These are phyloP conservation scores for Taphrina pruni DNA, from an alignment of 1,139 yeast genomes.

Conservation along the genomic window DNA sequence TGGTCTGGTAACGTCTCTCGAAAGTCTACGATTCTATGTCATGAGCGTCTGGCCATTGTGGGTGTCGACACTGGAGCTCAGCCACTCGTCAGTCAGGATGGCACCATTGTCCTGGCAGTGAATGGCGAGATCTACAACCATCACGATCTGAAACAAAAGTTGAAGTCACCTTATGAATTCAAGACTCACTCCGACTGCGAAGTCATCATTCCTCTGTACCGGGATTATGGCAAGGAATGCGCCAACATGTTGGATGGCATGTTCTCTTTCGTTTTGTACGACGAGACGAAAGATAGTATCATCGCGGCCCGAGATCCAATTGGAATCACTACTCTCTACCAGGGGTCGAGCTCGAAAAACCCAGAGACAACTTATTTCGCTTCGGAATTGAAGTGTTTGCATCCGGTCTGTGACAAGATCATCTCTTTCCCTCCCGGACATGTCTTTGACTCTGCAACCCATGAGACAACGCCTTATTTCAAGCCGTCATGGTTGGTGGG, in stretches of 20 bases:
- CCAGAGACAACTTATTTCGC: conserved; percentile 88
- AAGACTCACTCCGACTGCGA: conserved; percentile 95
- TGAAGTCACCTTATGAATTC: conserved; percentile 68
- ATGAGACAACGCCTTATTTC: conserved; percentile 82
- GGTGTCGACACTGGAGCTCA: conserved; percentile 79
- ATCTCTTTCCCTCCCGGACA: conserved; percentile 98
- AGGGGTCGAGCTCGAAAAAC: conserved; percentile 77
- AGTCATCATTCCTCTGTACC: conserved; percentile 89
- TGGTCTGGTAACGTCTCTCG: conserved; percentile 90
- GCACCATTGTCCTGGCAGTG: conserved; percentile 75
- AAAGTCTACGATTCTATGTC: conserved; percentile 63
- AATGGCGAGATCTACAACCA: conserved; percentile 99
- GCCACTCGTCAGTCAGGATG: conserved; percentile 86
- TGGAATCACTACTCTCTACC: conserved; percentile 93
- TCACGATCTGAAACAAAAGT: conserved; percentile 79
- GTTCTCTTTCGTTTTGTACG: conserved; percentile 95
- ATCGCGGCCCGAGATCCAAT: conserved; percentile 98
- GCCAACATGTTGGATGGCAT: conserved; percentile 95
- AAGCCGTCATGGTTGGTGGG: conserved; percentile 95
- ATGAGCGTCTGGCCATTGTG: conserved; percentile 73
- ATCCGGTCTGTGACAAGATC: conserved; percentile 92
- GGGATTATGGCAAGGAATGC: conserved; percentile 85
- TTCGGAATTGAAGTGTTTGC: conserved; percentile 89
- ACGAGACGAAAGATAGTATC: conserved; percentile 79
- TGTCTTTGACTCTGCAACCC: conserved; percentile 89